Conservation (phyloP, 352 stramenopile species). For the Phytophthora fragariaefolia region DNA sequence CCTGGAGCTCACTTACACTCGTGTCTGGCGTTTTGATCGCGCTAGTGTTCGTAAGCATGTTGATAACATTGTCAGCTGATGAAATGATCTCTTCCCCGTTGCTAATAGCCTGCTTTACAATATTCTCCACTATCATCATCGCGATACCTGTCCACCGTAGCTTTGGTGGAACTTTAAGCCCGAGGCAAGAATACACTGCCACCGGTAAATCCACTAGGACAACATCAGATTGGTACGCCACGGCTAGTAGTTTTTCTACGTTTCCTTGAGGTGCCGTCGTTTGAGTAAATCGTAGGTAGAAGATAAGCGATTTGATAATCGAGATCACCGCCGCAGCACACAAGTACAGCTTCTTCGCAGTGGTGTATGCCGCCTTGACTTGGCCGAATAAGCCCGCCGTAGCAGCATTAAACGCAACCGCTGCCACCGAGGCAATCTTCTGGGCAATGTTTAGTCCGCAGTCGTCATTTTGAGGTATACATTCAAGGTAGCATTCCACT, state of each 20-base stretch:
- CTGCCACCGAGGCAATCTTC: constrained; percentile 23
- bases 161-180: constrained; percentile 26
- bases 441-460: constrained; percentile 13
- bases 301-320: constrained; percentile 44
- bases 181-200: constrained; percentile 51
- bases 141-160: constrained; percentile 19
- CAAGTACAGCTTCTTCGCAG: constrained; percentile 40
- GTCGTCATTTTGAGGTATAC: constrained; percentile 43
- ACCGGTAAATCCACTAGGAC: constrained; percentile 50
- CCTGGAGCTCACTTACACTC: constrained; percentile 22
- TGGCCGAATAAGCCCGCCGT: constrained; percentile 19
- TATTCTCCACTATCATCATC: constrained; percentile 26
- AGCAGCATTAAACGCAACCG: constrained; percentile 24
- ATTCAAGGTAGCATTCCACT: constrained; percentile 31
- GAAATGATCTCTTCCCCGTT: constrained; percentile 29
- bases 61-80: constrained; percentile 25
- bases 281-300: constrained; percentile 43
- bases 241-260: constrained; percentile 42
- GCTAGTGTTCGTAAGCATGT: constrained; percentile 23
- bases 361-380: constrained; percentile 14
- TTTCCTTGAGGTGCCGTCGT: constrained; percentile 43
- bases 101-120: constrained; percentile 27
- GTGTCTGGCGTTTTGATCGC: constrained; percentile 10
- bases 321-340: constrained; percentile 50
- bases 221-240: constrained; percentile 56